Evolutionary conservation across 176 grass and related monocot genomes (phyloP), one percentile per base, ranked within the genome.

Genomic region (Echinochloa phyllopogon): DNA sequence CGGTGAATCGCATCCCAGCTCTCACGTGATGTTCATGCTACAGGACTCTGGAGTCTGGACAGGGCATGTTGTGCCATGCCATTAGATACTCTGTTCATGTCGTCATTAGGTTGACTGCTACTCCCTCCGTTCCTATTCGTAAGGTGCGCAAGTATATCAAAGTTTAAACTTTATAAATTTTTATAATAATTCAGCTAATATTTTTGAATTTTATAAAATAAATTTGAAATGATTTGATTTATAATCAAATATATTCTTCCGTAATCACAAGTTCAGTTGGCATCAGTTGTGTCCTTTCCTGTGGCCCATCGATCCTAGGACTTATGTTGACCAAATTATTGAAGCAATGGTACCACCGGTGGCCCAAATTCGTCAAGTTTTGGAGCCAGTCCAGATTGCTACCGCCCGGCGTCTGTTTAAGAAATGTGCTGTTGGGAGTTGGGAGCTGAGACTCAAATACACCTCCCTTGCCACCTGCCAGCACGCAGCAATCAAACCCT

Each of bases 381-480:
- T 69, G 53, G 45, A 62, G 81, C 39, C 24, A 17, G 3, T 27
- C 80, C 10, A 43, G 27, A 83, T 62, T 25, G 38, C 66, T 23
- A n/a, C n/a, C n/a, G n/a, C n/a, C n/a, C n/a, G 6, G 49, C 6
- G 16, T 40, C 12, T 45, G 13, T 16, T 76, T 14, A 8, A 65
- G n/a, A 65, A 43, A 56, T 18, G 15, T 9, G 52, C 50, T 6
- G 72, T 67, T 76, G 60, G 82, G 24, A 47, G 63, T 57, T 85
- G 73, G 73, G 37, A 21, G 83, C 74, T 77, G 63, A 53, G 27
- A 67, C n/a, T 10, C 8, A 75, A 52, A 24, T 8, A 33, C 57
- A 33, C n/a, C 23, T 29, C 38, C 65, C 3, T 1, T 38, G 33
- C 65, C n/a, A n/a, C 17, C 2, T 63, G 4, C 23, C 15, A 62